Evolutionary conservation across 2,329 filamentous ascomycete genomes (phyloP), one percentile per base, ranked within the genome.

Genomic region (Catunica adiposa): DNA sequence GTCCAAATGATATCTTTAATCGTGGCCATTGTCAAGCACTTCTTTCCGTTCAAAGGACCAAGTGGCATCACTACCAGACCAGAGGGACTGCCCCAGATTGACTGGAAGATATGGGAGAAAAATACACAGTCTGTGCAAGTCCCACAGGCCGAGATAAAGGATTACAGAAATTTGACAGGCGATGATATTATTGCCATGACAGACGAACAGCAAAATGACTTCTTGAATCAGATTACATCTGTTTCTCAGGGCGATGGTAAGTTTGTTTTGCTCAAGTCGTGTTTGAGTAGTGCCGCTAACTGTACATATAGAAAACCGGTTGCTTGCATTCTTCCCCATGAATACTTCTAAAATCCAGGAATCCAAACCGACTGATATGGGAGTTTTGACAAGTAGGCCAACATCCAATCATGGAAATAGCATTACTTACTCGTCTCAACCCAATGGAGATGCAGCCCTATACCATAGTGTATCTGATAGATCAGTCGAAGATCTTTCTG

Each of bases 21-120:
- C 2, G 71, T 95, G 1, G 74, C 94, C 14, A 80, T 84, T 3
- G 80, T 84, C 2, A 96, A 96, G 62, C 66, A 95, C 1, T 72
- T 84, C 20, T 89, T 87, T 62, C 87, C 90, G 0, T 79, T 95
- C 47, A 62, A 70, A 71, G 22, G 63, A 72, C 61, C 76, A 74
- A 6, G 66, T 64, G 37, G 72, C 71, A 17, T 54, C 37, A 23
- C n/a, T 14, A 26, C 37, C 14, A 44, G 38, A 50, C 54, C 57
- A 2, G 40, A 17, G 61, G 69, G 26, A 37, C 20, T 64, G 54
- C 59, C 63, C 44, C 53, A 34, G 26, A 62, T 96, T 56, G 71
- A 90, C 64, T 97, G 90, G 90, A 60, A 67, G 0, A 68, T 67
- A 29, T 97, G 48, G 65, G 70, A 2, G 68, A 71, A 20, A 77